These are phyloP conservation scores for Cercospora zeina DNA, from an alignment of 2,329 filamentous ascomycete species.

Conservation along the genomic window DNA sequence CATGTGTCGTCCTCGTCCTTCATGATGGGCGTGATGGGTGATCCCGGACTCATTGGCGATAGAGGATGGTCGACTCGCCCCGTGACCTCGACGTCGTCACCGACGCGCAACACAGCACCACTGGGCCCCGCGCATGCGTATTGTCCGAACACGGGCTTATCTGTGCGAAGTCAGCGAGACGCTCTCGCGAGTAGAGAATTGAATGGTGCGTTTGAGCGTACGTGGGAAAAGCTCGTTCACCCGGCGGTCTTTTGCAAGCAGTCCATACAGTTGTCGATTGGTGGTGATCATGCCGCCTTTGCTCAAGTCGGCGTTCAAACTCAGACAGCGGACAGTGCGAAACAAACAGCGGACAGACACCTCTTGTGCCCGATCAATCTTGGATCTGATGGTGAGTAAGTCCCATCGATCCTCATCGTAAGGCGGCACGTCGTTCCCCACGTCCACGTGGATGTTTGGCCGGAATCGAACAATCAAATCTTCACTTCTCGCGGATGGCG, in stretches of 20 bases:
- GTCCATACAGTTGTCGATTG: slow-evolving; percentile 38
- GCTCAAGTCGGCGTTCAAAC: slow-evolving; percentile 38
- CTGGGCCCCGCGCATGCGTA: slow-evolving; percentile 42
- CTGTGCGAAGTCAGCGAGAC: slow-evolving; percentile 24
- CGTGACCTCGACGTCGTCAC: slow-evolving; percentile 39
- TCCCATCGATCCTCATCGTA: slow-evolving; percentile 41
- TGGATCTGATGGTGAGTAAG: slow-evolving; percentile 38
- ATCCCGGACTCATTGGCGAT: slow-evolving; percentile 48
- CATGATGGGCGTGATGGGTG: slow-evolving; percentile 23
- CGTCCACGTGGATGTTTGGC: slow-evolving; percentile 40
- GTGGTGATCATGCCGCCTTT: slow-evolving; percentile 40
- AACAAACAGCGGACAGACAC: slow-evolving; percentile 40
- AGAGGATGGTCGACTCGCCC: slow-evolving; percentile 28
- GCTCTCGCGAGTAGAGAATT: neutral
- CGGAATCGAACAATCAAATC: slow-evolving; percentile 40
- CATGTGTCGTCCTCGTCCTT: slow-evolving; percentile 15
- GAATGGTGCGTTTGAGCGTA: slow-evolving; percentile 22
- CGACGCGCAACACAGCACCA: slow-evolving; percentile 38
- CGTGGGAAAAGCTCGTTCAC: slow-evolving; percentile 39
- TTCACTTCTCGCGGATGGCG: slow-evolving; percentile 34
- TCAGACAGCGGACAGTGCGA: slow-evolving; percentile 37
- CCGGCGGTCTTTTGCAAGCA: slow-evolving; percentile 38
- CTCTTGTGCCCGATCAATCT: slow-evolving; percentile 35
- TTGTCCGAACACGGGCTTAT: slow-evolving; percentile 42
- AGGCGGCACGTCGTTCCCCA: slow-evolving; percentile 33